A percentile compares a stretch with the other conserved stretches of the same genome.
These are phyloP conservation scores for Sporothrix curviconia DNA, from an alignment of 2,329 filamentous ascomycete species.

Conservation along the genomic window DNA sequence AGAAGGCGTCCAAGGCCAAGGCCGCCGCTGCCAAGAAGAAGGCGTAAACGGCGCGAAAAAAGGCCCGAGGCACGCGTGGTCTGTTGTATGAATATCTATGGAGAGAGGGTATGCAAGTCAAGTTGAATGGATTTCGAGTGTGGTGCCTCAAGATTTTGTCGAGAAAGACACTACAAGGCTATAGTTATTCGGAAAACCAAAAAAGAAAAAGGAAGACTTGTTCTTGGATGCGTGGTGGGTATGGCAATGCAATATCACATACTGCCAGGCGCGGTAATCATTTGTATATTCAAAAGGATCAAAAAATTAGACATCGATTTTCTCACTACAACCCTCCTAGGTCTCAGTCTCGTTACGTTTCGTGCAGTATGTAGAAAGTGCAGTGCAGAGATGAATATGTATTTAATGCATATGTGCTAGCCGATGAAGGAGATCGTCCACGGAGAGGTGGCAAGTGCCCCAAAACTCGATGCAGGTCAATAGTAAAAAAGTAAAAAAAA, in stretches of 20 bases:
- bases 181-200: too few relatives aligned
- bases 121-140: background rate
- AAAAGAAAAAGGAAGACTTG: too few relatives aligned
- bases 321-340: background rate
- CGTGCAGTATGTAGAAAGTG: background rate
- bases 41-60: slow-evolving; percentile 54
- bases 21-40: slow-evolving; percentile 72
- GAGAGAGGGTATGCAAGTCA: too few relatives aligned
- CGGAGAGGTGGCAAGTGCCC: too few relatives aligned
- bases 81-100: too few relatives aligned
- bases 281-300: background rate
- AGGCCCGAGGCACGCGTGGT: too few relatives aligned
- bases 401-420: background rate
- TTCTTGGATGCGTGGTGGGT: background rate
- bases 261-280: background rate
- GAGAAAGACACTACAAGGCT: too few relatives aligned
- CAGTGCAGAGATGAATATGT: slow-evolving; percentile 3
- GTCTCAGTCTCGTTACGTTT: too few relatives aligned
- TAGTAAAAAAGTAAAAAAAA: background rate
- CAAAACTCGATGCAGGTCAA: too few relatives aligned
- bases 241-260: background rate
- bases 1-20: slow-evolving; percentile 92
- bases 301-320: background rate
- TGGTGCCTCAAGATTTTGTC: too few relatives aligned
- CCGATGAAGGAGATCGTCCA: too few relatives aligned